Base-by-base conservation (phyloP, 441 rosid species). In the Euphorbia celastroides region DNA sequence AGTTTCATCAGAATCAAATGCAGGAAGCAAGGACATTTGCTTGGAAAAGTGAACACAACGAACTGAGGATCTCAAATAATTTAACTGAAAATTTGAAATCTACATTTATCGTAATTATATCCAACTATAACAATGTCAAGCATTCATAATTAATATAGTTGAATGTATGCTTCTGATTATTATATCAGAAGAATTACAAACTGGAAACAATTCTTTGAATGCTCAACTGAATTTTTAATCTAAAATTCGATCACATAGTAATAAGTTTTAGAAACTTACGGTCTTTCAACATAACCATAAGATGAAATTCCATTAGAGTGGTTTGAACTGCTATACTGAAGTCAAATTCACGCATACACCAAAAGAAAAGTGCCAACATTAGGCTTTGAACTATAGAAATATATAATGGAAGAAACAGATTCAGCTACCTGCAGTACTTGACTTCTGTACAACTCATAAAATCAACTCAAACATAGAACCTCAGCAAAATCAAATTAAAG, bases 1-100 rank as follows among this genome's bases (percentile, higher is more conserved):
- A 65, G 84, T 84, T 72, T 93, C 97, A 25, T 87, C 94, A 68
- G 95, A 84, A 70, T 93, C 98, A 74, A 93, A 84, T 69, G 88
- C 75, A 63, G 98, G 98, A 75, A 89, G 86, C 78, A 93, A 80
- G 10, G 93, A 64, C 81, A 78, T 93, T 60, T 75, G 85, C 71
- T 97, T 93, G 86, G 34, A 81, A 61, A 76, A 51, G 42, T 16
- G 36, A 64, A 64, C 10, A 65, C 28, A 34, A 3, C 62, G 26
- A 51, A 62, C 34, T 67, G 70, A 80, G 67, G 62, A 13, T 38
- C 38, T 67, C 38, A 11, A 41, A 22, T 56, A 36, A 26, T 20
- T 25, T 28, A 41, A 13, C 32, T 27, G 20, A 25, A 28, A 57
- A 46, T 54, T 30, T 54, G 25, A 54, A 34, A 3, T 22, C 27